phyloP scores from a whole-genome alignment of 352 stramenopile genomes.

The Globisporangium carolinianum region DNA sequence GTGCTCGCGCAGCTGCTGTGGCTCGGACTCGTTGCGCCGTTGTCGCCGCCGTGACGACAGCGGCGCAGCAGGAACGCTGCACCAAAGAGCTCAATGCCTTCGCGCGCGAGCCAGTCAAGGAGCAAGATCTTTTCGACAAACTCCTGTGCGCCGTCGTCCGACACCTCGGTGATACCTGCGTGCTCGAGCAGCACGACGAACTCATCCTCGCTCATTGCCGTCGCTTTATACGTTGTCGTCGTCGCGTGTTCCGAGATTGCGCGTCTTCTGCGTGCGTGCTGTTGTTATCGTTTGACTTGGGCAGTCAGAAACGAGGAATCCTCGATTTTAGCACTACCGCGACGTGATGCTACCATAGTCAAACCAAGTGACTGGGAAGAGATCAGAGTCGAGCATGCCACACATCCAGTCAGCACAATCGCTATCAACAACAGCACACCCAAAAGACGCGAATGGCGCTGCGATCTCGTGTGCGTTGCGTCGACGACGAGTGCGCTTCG shows the following conservation, averaged over 20 bases:
- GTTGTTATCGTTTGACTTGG: neutral
- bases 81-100: conserved; percentile 59
- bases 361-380: too few species aligned
- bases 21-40: too few species aligned
- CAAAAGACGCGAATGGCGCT: too few species aligned
- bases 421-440: too few species aligned
- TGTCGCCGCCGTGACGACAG: neutral
- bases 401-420: too few species aligned
- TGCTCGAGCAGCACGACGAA: conserved; percentile 82
- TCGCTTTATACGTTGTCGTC: neutral
- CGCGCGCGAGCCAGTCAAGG: conserved; percentile 62
- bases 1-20: conserved; percentile 16
- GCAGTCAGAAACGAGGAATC: too few species aligned
- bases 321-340: too few species aligned
- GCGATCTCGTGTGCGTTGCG: too few species aligned
- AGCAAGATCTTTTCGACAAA: conserved; percentile 62
- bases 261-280: too few species aligned
- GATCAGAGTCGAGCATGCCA: too few species aligned
- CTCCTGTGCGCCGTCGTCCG: conserved; percentile 61
- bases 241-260: neutral
- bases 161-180: conserved; percentile 64
- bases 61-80: conserved; percentile 15
- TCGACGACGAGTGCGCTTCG: too few species aligned
- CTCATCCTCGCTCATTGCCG: conserved; percentile 71
- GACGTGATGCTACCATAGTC: too few species aligned